Conservation (phyloP, 2,329 filamentous ascomycete genomes). For the Aspergillus fumigatiaffinis region DNA sequence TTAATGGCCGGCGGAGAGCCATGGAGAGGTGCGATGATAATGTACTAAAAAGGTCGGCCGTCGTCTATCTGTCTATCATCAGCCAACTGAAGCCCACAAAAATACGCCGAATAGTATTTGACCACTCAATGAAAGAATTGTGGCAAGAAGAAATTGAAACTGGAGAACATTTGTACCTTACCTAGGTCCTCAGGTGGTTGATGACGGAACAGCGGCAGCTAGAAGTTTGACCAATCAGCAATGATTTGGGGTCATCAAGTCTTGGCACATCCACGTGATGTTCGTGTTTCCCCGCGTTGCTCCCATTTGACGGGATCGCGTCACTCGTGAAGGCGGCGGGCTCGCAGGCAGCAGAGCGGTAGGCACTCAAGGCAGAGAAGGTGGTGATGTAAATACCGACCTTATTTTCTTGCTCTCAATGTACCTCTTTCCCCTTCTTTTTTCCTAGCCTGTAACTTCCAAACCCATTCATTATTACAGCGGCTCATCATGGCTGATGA, state of each 20-base stretch:
- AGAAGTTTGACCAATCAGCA: conserved; percentile 26
- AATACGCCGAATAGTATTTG: neutral
- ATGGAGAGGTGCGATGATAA: conserved; percentile 21
- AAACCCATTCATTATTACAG: neutral
- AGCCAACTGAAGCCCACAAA: neutral
- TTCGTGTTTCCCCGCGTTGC: conserved; percentile 30
- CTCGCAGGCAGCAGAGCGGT: conserved; percentile 19
- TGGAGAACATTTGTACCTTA: too few relatives aligned
- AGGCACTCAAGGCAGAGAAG: conserved; percentile 7
- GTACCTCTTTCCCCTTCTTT: neutral
- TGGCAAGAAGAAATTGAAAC: neutral
- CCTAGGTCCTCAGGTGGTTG: neutral
- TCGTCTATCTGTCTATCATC: neutral
- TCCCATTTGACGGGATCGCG: conserved; percentile 17
- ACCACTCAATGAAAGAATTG: neutral
- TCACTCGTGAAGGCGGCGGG: conserved; percentile 6
- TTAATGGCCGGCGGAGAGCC: conserved; percentile 39
- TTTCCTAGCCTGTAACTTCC: neutral
- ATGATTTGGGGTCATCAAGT: conserved; percentile 24
- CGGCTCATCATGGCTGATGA: conserved; percentile 36
- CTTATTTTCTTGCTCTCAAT: neutral
- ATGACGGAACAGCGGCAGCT: conserved; percentile 13
- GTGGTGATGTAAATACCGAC: conserved; percentile 1
- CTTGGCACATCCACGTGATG: conserved; percentile 28
- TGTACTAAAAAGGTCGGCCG: neutral